phyloP scores from a whole-genome alignment of 345 rosid genomes.

The Carallia pectinifolia region DNA sequence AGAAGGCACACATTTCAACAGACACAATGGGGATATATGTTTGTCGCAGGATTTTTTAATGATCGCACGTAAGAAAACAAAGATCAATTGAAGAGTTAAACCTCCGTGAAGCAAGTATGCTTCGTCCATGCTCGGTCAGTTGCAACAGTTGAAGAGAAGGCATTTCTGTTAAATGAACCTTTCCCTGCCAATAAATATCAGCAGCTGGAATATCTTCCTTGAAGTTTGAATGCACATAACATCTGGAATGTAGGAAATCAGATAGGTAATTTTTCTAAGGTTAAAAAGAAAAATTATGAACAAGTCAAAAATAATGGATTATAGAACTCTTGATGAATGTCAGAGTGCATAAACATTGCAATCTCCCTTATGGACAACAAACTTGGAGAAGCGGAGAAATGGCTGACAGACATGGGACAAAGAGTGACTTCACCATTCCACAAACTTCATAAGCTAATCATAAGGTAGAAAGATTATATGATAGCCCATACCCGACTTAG shows the following conservation, averaged over 20 bases:
- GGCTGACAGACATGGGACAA: too few relatives aligned
- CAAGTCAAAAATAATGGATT: not conserved
- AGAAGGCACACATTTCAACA: too few relatives aligned
- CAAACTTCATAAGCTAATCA: too few relatives aligned
- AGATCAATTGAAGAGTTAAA: conserved; percentile 7
- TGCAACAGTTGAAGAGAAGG: conserved; percentile 81
- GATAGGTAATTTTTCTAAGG: not conserved
- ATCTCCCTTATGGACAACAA: too few relatives aligned
- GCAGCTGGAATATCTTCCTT: not conserved
- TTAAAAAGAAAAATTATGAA: not conserved
- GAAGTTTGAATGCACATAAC: not conserved
- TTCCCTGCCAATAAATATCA: not conserved
- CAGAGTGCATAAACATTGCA: too few relatives aligned
- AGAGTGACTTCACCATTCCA: too few relatives aligned
- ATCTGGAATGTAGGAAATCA: not conserved
- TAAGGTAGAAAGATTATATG: too few relatives aligned
- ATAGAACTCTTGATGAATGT: too few relatives aligned
- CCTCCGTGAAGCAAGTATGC: conserved; percentile 78
- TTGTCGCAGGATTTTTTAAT: too few relatives aligned
- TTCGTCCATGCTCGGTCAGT: conserved; percentile 71
- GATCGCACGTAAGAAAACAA: not conserved
- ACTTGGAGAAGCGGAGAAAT: too few relatives aligned
- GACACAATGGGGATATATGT: too few relatives aligned
- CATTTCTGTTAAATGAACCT: conserved; percentile 33
- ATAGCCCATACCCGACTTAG: too few relatives aligned